Conservation (phyloP, 805 yeast genomes). For the Lipomyces mesembrius region DNA sequence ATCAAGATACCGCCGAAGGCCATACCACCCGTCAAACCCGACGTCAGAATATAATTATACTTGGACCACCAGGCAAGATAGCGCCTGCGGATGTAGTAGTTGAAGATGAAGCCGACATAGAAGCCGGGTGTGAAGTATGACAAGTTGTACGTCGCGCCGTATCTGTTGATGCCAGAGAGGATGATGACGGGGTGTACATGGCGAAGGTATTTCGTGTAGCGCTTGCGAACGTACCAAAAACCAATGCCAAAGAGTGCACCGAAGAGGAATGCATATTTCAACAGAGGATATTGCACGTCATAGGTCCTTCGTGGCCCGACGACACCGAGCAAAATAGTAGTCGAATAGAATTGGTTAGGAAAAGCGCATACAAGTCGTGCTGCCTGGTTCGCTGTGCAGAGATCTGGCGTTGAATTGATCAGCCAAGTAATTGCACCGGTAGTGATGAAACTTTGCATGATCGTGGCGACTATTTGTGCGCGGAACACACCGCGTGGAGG, state of each 20-base stretch:
- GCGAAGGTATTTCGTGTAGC: constrained; percentile 9
- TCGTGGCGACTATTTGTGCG: constrained; percentile 57
- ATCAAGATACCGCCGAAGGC: constrained; percentile 64
- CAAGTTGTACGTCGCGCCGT: constrained; percentile 15
- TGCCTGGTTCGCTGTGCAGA: constrained; percentile 30
- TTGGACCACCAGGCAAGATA: constrained; percentile 74
- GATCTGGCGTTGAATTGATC: constrained; percentile 25
- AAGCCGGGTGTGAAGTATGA: constrained; percentile 49
- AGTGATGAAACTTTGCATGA: constrained; percentile 58
- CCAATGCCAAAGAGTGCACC: constrained; percentile 24
- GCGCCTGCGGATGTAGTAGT: constrained; percentile 58
- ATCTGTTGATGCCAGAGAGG: constrained; percentile 30
- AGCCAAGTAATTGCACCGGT: constrained; percentile 57
- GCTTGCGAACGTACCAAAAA: constrained; percentile 18
- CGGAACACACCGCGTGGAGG: constrained; percentile 57
- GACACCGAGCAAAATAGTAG: constrained; percentile 36
- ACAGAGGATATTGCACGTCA: constrained; percentile 19
- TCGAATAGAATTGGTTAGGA: constrained; percentile 34
- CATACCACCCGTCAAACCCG: constrained; percentile 68
- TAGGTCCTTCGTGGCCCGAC: constrained; percentile 36
- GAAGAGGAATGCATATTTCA: constrained; percentile 29
- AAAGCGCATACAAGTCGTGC: constrained; percentile 33
- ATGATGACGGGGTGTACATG: constrained; percentile 29
- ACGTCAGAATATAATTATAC: constrained; percentile 66
- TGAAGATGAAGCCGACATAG: constrained; percentile 56